Evolutionary conservation across 108 stramenopile species (phyloP), one percentile per base, ranked within the genome.

Genomic region (Cylindrotheca fusiformis): DNA sequence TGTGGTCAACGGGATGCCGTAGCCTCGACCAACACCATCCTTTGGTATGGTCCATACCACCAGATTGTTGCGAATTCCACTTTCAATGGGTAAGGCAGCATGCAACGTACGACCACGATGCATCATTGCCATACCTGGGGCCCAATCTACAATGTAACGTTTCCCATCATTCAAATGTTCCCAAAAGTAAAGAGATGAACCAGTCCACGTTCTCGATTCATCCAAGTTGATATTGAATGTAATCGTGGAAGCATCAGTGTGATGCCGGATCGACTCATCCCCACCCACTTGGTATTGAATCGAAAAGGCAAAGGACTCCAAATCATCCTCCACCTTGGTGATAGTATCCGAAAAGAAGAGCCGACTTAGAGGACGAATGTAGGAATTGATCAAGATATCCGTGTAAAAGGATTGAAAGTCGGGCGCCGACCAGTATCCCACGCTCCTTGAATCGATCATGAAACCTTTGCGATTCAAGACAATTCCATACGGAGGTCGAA

Each of bases 161-260:
- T 36, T 45, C 50, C 41, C 23, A 12, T 5, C 28, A 6, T 25
- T 55, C 20, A 22, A 21, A 14, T 6, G 14, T 12, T 55, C 54
- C 54, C 54, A 55, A 29, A 55, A 55, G 54, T 55, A 55, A 10
- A 31, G 65, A n/a, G 28, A 67, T 33, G 52, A 75, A 12, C 60
- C 51, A 56, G 49, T 79, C 59, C 32, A 56, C 32, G 10, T 71
- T 59, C 18, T 68, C 36, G 41, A 69, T n/a, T 67, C 60, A 65
- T 78, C 73, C 60, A 78, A 41, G 36, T 78, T 78, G 56, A 78
- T 64, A 30, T 78, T 78, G 51, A 78, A 24, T 5, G 77, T 78
- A 55, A 78, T 59, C 14, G 73, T 55, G 5, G 58, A 61, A 21
- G 77, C 70, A 63, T 78, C 77, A 2, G 67, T 58, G 51, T 78